A percentile compares a stretch with the other conserved stretches of the same genome.
Evolutionary conservation across 2,329 filamentous ascomycete genomes (phyloP).

Genomic region (Neophaeococcomyces mojaviensis): DNA sequence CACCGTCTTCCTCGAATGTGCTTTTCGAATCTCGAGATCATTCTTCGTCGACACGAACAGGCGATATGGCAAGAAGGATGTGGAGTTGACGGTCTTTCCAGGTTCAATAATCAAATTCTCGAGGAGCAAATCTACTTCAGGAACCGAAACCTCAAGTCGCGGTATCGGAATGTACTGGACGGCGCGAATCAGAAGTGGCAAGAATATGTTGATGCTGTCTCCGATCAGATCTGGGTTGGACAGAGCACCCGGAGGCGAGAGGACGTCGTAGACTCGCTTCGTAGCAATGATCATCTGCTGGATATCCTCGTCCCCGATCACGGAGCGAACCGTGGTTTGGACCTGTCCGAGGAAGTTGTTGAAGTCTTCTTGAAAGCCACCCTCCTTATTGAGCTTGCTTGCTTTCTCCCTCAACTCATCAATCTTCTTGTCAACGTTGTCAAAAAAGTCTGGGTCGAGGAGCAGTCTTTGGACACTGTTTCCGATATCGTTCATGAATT

Average conservation of each 20-base stretch:
- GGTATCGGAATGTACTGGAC: conserved; percentile 87
- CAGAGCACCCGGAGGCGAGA: conserved; percentile 58
- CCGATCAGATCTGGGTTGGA: conserved; percentile 64
- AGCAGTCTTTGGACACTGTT: conserved; percentile 71
- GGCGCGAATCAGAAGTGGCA: conserved; percentile 66
- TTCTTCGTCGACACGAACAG: conserved; percentile 77
- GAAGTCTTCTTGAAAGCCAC: conserved; percentile 63
- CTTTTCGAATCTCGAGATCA: conserved; percentile 77
- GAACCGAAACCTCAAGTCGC: conserved; percentile 76
- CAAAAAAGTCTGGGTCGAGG: conserved; percentile 78
- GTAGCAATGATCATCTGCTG: conserved; percentile 61
- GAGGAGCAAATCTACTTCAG: conserved; percentile 73
- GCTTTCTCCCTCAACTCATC: conserved; percentile 52
- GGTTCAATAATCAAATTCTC: conserved; percentile 90
- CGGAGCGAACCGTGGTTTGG: conserved; percentile 59
- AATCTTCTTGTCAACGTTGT: conserved; percentile 61
- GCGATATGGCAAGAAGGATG: conserved; percentile 81
- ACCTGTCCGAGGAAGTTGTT: conserved; percentile 64
- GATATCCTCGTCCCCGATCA: conserved; percentile 65
- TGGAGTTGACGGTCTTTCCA: conserved; percentile 72
- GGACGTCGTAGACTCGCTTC: conserved; percentile 58
- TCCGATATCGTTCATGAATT: conserved; percentile 64
- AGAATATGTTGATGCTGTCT: conserved; percentile 71
- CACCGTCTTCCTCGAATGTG: conserved; percentile 57
- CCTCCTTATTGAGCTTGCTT: conserved; percentile 53